These are phyloP conservation scores for Aeminium ludgeri DNA, from an alignment of 495 filamentous ascomycete genomes.

Conservation along the genomic window DNA sequence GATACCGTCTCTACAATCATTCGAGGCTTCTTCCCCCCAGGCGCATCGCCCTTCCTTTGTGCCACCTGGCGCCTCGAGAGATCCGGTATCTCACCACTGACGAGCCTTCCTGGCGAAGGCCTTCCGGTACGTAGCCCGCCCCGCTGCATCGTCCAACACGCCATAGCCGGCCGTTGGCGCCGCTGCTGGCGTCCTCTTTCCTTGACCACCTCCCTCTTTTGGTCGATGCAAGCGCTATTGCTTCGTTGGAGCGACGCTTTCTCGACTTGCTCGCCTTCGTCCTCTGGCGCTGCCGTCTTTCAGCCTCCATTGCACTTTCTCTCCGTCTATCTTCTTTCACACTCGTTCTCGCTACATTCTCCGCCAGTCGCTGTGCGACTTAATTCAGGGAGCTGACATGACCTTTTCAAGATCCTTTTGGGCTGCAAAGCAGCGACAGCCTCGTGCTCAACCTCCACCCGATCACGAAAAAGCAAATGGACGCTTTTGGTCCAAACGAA, in stretches of 20 bases:
- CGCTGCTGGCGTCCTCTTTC: conserved; percentile 2
- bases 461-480: conserved; percentile 3
- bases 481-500: conserved; percentile 5
- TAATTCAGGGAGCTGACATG: conserved; percentile 8
- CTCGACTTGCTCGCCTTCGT: background rate
- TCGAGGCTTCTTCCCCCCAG: background rate
- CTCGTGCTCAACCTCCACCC: background rate
- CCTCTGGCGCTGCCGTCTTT: background rate
- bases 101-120: conserved; percentile 9
- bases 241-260: background rate
- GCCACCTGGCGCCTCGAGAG: conserved; percentile 10
- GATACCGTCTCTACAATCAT: conserved; percentile 1
- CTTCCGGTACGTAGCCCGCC: conserved; percentile 10
- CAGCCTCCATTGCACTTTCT: background rate
- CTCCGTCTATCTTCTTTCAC: too few relatives aligned
- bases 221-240: conserved; percentile 12
- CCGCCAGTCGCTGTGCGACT: background rate
- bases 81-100: conserved; percentile 14
- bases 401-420: conserved; percentile 9
- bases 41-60: conserved; percentile 10
- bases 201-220: background rate
- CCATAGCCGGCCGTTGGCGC: background rate
- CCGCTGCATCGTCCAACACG: background rate
- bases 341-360: background rate
- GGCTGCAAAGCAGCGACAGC: conserved; percentile 5